Conservation (phyloP, 2,329 filamentous ascomycete species). For the Ophiocordyceps robertsii region DNA sequence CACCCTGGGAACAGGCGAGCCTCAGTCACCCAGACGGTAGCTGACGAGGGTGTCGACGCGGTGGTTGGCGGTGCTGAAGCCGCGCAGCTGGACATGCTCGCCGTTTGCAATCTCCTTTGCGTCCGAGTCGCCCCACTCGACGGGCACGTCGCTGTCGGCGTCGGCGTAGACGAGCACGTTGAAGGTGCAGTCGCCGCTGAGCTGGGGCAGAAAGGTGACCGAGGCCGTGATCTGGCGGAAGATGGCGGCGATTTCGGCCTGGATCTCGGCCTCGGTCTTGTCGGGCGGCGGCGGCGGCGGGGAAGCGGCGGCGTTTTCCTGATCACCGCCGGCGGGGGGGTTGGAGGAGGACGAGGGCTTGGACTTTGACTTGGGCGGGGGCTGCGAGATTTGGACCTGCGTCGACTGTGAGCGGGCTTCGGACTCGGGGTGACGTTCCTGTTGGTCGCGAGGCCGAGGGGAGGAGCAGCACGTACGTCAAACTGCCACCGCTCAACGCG, state of each 20-base stretch:
- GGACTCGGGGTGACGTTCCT: background rate
- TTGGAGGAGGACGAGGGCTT: conserved; percentile 24
- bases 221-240: conserved; percentile 97
- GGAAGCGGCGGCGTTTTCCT: conserved; percentile 49
- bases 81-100: conserved; percentile 88
- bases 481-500: conserved; percentile 98
- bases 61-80: conserved; percentile 92
- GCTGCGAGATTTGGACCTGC: conserved; percentile 13
- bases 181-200: conserved; percentile 86
- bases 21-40: conserved; percentile 51
- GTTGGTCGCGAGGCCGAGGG: background rate
- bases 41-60: conserved; percentile 91
- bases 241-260: conserved; percentile 88
- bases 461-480: conserved; percentile 44
- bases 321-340: conserved; percentile 38
- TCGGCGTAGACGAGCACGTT: conserved; percentile 98
- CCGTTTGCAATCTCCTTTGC: conserved; percentile 92
- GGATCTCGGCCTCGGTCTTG: conserved; percentile 88
- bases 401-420: conserved; percentile 1
- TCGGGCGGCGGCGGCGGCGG: conserved; percentile 30
- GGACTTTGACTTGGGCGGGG: conserved; percentile 22
- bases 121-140: conserved; percentile 98
- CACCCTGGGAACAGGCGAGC: background rate
- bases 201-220: conserved; percentile 89
- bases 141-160: conserved; percentile 87